phyloP scores from a whole-genome alignment of 1,139 yeast genomes.

The Tardiomyces blankii region DNA sequence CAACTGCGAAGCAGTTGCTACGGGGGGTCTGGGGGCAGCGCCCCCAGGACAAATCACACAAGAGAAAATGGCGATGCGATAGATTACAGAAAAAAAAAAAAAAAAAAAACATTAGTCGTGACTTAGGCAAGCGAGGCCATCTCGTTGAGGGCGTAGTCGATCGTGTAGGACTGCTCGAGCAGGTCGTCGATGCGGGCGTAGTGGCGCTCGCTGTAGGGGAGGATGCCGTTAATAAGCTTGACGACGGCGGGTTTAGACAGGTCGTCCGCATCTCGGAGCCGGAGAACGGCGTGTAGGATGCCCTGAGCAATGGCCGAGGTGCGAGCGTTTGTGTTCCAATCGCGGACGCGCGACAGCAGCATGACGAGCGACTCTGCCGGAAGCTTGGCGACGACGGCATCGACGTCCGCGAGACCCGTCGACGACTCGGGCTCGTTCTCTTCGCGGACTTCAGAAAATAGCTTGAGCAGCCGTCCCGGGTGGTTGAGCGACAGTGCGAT shows the following conservation, averaged over 20 bases:
- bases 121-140: slow-evolving; percentile 17
- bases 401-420: slow-evolving; percentile 55
- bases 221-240: slow-evolving; percentile 42
- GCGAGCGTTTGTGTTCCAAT: slow-evolving; percentile 89
- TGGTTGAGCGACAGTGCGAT: slow-evolving; percentile 79
- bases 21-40: no score
- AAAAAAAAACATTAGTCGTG: no score
- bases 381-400: slow-evolving; percentile 48
- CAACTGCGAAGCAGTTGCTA: no score
- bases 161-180: slow-evolving; percentile 70
- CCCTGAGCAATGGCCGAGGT: slow-evolving; percentile 75
- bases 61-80: no score
- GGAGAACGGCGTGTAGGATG: slow-evolving; percentile 52
- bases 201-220: slow-evolving; percentile 73
- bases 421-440: slow-evolving; percentile 38
- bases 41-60: no score
- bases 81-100: no score
- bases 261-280: slow-evolving; percentile 40
- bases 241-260: slow-evolving; percentile 58
- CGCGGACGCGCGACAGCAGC: slow-evolving; percentile 67
- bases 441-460: slow-evolving; percentile 16
- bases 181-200: slow-evolving; percentile 62
- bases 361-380: slow-evolving; percentile 47
- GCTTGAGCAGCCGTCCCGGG: slow-evolving; percentile 18
- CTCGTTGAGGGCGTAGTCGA: slow-evolving; percentile 77